Evolutionary conservation across 768 basidiomycete genomes (phyloP).

Genomic region (Boletus pseudopeckii): DNA sequence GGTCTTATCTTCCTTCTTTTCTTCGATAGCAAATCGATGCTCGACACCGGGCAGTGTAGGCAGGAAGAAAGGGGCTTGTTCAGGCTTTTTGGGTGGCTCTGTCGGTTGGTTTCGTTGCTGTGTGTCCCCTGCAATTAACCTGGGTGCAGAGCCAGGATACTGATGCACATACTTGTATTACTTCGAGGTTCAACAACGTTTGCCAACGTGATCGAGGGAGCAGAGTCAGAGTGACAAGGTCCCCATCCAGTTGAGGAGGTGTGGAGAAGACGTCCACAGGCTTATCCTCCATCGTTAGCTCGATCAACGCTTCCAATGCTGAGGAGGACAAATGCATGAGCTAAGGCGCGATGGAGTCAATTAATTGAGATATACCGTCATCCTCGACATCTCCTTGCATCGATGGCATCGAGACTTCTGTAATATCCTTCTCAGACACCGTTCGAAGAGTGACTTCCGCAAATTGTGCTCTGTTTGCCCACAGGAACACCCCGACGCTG

Average conservation of each 20-base stretch:
- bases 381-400: constrained; percentile 83
- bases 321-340: constrained; percentile 11
- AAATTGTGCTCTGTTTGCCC: constrained; percentile 97
- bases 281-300: constrained; percentile 57
- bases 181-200: constrained; percentile 92
- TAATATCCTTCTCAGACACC: constrained; percentile 72
- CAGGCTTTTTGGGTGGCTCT: constrained; percentile 91
- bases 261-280: constrained; percentile 71
- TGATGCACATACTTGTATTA: constrained; percentile 68
- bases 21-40: constrained; percentile 65
- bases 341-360: neutral
- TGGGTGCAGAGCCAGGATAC: neutral
- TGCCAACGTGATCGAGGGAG: constrained; percentile 95
- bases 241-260: constrained; percentile 84
- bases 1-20: constrained; percentile 37
- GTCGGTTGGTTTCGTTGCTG: constrained; percentile 96
- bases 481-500: constrained; percentile 92
- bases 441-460: constrained; percentile 77
- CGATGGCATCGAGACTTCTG: constrained; percentile 70
- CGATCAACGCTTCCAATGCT: constrained; percentile 75
- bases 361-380: constrained; percentile 50
- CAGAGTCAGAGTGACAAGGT: constrained; percentile 89
- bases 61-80: constrained; percentile 95
- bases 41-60: constrained; percentile 90
- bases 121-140: neutral